Base-by-base conservation (phyloP, 2,329 filamentous ascomycete species). In the Venturia pyrina region DNA sequence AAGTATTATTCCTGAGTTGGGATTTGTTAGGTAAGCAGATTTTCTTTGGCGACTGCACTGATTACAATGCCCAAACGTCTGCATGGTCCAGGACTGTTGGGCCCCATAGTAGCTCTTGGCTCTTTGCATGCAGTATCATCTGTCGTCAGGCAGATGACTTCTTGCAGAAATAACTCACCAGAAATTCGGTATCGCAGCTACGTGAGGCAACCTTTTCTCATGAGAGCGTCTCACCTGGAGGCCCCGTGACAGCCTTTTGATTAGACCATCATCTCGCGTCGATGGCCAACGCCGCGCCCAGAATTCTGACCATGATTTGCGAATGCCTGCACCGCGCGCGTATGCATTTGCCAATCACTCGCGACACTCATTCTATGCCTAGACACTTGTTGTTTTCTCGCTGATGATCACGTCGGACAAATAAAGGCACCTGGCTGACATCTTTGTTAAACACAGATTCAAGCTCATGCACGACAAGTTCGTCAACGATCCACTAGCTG, bases 401-500 rank as follows among this genome's bases (percentile, higher is more conserved):
- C 24, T 17, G 5, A 3, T 28, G 3, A 8, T 62, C 21, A 21
- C 10, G 2, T 40, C 8, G 32, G 15, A 62, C 34, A 24, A 13
- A 19, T 44, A 28, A 43, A 15, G 50, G 17, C 44, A 17, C 34
- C 44, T 40, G 44, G 32, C 43, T 65, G 48, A 53, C 46, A 50
- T 64, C 40, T 34, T 59, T n/a, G 7, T 34, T 5, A 11, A n/a
- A 59, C 11, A 59, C 66, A 87, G 85, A 70, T 90, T 98, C 80
- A 91, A 96, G 71, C 82, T 98, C 70, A 89, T 92, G 75, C 89
- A 96, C 70, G 89, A 96, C 70, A 89, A 93, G 75, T 85, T 93
- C 69, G 87, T 88, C 4, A 83, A 84, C 68, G 92, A 98, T 72
- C 84, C 89, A 67, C 76, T 96, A 66, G 88, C 91, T 13, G 91